phyloP scores from a whole-genome alignment of 495 filamentous ascomycete genomes.

The Neurospora sp. region DNA sequence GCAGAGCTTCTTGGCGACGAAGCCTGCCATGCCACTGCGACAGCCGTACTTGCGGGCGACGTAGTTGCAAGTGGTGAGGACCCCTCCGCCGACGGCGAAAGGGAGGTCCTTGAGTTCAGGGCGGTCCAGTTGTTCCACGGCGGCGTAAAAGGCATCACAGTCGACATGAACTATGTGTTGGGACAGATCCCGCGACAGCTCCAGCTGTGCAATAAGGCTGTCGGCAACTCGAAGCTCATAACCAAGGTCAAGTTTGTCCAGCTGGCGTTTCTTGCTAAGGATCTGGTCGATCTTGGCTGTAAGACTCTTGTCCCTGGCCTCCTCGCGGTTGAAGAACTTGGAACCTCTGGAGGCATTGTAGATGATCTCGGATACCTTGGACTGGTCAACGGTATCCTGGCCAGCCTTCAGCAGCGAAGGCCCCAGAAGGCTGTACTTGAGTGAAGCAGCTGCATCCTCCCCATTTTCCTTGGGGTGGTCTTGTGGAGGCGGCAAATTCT shows the following conservation, averaged over 20 bases:
- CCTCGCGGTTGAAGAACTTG: constrained; percentile 93
- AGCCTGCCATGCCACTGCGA: constrained; percentile 88
- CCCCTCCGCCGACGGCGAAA: constrained; percentile 87
- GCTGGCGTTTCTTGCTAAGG: constrained; percentile 58
- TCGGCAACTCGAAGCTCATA: constrained; percentile 67
- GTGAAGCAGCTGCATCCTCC: constrained; percentile 20
- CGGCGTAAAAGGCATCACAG: constrained; percentile 84
- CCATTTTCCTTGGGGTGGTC: background rate
- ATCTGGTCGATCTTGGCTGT: constrained; percentile 83
- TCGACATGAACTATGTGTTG: constrained; percentile 87
- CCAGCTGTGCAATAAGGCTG: constrained; percentile 70
- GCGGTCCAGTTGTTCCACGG: constrained; percentile 84
- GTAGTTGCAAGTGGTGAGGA: constrained; percentile 90
- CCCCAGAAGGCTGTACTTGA: constrained; percentile 66
- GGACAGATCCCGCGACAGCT: constrained; percentile 65
- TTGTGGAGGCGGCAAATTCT: background rate
- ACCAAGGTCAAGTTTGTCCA: constrained; percentile 67
- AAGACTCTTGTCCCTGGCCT: constrained; percentile 67
- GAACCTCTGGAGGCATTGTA: constrained; percentile 95
- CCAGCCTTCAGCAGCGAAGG: constrained; percentile 92
- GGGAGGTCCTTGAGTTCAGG: constrained; percentile 84
- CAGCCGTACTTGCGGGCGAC: constrained; percentile 81
- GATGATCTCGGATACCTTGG: constrained; percentile 92
- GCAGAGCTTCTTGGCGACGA: constrained; percentile 91
- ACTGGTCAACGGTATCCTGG: constrained; percentile 88